Evolutionary conservation across 768 basidiomycete genomes (phyloP), one percentile per base, ranked within the genome.

Genomic region (Auriscalpium microsporum): DNA sequence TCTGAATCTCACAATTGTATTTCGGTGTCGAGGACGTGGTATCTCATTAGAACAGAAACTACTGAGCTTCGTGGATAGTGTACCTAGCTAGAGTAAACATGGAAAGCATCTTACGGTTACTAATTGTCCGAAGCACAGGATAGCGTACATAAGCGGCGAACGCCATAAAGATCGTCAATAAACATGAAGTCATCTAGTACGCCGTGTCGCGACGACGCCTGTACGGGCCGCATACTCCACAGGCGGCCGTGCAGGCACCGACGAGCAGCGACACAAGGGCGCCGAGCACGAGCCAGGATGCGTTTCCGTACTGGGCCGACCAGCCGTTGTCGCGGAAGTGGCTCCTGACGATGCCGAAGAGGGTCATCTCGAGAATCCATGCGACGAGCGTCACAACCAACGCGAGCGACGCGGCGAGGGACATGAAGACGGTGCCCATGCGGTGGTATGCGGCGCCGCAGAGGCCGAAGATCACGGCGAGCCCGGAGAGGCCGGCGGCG

Each of bases 201-300:
- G 52, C 56, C 44, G 8, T 6, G 35, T 64, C 59, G 48, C 69
- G 62, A 13, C 60, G 61, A 44, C 68, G 74, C 61, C 76, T 77
- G 70, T 86, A 90, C 54, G 78, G 71, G 7, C 87, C 85, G 64
- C 84, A 88, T 51, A 80, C 72, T 34, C 86, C 86, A 60, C 82
- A 83, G 4, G 78, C 73, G 13, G 81, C 77, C 2, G 81, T 75
- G 69, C 84, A 86, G 70, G 84, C 84, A 23, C 78, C 84, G 14
- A 90, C 56, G 45, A 83, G 58, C 48, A 93, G 76, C 1, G 88
- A 76, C 52, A 80, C 76, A 50, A 87, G 72, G 1, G 89, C 88
- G 54, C 80, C 89, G 45, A 93, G 76, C 3, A 85, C 86, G 55
- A 92, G 64, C 90, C 90, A 94, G 65, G 82, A 83, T 45, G 87